Percentiles rank a stretch among this genome's conserved stretches.
Conservation (phyloP, 345 rosid genomes). For the Raphanus sativus region DNA sequence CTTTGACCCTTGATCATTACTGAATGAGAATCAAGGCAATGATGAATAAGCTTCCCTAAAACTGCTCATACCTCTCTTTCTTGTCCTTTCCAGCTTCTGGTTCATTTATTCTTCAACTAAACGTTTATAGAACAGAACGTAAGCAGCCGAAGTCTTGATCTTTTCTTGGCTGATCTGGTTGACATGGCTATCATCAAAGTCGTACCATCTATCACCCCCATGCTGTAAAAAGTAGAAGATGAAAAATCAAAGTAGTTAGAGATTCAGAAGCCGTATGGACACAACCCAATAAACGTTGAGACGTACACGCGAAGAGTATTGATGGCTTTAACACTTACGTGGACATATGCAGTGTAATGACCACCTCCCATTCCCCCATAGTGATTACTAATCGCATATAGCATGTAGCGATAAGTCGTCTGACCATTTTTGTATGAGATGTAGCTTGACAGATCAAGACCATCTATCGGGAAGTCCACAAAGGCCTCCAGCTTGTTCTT, state of each 20-base stretch:
- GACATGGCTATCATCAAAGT: too few relatives aligned
- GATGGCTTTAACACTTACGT: too few relatives aligned
- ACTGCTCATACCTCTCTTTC: conserved; percentile 22
- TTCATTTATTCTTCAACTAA: conserved; percentile 46
- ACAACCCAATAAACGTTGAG: too few relatives aligned
- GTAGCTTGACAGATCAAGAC: conserved; percentile 79
- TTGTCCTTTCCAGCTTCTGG: neutral
- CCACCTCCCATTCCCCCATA: neutral
- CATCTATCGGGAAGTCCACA: conserved; percentile 84
- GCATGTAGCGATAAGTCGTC: conserved; percentile 52
- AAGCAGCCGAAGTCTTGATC: conserved; percentile 92
- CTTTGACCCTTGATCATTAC: conserved; percentile 18
- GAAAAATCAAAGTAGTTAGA: too few relatives aligned
- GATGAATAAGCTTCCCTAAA: conserved; percentile 28
- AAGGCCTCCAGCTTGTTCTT: conserved; percentile 92
- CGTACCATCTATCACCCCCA: too few relatives aligned
- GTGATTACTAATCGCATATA: conserved; percentile 39
- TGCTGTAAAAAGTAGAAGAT: too few relatives aligned
- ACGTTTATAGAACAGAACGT: conserved; percentile 95
- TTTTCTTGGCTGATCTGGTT: conserved; percentile 47
- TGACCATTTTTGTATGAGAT: conserved; percentile 55
- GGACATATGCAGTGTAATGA: neutral
- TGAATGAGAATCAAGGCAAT: conserved; percentile 7
- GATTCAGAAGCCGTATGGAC: too few relatives aligned
- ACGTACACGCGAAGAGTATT: too few relatives aligned